Base-by-base conservation (phyloP, 257 asterid genomes). In the Nicotiana sylvestris region DNA sequence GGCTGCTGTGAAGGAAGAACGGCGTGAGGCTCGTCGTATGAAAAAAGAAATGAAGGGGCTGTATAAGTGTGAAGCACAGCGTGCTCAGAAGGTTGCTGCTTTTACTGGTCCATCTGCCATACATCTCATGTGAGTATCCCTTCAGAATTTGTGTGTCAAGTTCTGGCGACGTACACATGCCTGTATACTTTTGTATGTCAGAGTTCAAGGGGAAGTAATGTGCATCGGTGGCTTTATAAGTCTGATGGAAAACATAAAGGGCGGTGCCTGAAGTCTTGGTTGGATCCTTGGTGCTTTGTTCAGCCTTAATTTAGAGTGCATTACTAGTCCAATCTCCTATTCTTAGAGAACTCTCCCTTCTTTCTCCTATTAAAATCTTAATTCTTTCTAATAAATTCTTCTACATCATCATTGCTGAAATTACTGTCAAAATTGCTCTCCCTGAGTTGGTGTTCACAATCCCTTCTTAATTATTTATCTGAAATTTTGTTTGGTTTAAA, bases 1-100 rank as follows among this genome's bases (percentile, higher is more conserved):
- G 98, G 90, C 92, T 84, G 93, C 97, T 85, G 91, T 94, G 78
- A 96, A 96, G 89, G 92, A 88, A 88, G 97, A 93, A 88, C 87
- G 93, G 15, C 97, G 98, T 5, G 98, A 93, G 89, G 99, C 99
- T 7, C 88, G 98, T 1, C 92, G 86, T 85, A 62, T 84, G 88
- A 96, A 96, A 85, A 96, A 94, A 74, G 98, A 92, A 83, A 88
- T 81, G 81, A 96, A 91, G 87, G 97, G 51, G 82, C 88, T 92
- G 17, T 96, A 93, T 86, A 94, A 92, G 84, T 86, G 83, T 32
- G 99, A 96, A 86, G 88, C 91, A 77, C 93, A 91, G 62, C 97
- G 65, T 53, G 99, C 99, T 72, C 99, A 94, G 88, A 96, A 88
- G 83, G 96, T 94, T 25, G 98, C 98, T 83, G 99, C 99, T 81